phyloP scores from a whole-genome alignment of 2,329 filamentous ascomycete genomes.

The Trichoderma sp. region DNA sequence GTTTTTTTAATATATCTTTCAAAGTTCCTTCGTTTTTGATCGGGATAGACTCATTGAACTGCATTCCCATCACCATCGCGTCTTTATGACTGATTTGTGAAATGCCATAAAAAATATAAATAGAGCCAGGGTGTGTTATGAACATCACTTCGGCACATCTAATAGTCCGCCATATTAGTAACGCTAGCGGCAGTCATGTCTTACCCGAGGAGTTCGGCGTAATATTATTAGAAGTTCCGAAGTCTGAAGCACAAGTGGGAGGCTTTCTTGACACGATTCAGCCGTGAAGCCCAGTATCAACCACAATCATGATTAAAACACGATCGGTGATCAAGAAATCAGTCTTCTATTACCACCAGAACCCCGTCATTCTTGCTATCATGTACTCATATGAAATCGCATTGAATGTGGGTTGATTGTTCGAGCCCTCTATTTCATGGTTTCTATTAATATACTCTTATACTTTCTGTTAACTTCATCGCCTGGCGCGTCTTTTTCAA shows the following conservation, averaged over 20 bases:
- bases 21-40: background rate
- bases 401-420: background rate
- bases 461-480: background rate
- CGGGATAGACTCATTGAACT: background rate
- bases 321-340: accelerated
- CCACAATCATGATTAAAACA: background rate
- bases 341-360: background rate
- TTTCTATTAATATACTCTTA: background rate
- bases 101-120: background rate
- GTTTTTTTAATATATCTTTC: background rate
- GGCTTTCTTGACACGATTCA: background rate
- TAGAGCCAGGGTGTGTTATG: background rate
- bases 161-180: background rate
- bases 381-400: background rate
- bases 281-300: background rate
- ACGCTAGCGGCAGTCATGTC: background rate
- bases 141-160: background rate
- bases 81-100: background rate
- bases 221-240: background rate
- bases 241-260: background rate
- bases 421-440: background rate
- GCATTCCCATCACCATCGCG: background rate
- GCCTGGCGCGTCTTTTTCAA: no score
- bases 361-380: background rate
- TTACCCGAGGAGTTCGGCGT: background rate